These are phyloP conservation scores for Colletotrichum lupini DNA, from an alignment of 2,329 filamentous ascomycete species.

Conservation along the genomic window DNA sequence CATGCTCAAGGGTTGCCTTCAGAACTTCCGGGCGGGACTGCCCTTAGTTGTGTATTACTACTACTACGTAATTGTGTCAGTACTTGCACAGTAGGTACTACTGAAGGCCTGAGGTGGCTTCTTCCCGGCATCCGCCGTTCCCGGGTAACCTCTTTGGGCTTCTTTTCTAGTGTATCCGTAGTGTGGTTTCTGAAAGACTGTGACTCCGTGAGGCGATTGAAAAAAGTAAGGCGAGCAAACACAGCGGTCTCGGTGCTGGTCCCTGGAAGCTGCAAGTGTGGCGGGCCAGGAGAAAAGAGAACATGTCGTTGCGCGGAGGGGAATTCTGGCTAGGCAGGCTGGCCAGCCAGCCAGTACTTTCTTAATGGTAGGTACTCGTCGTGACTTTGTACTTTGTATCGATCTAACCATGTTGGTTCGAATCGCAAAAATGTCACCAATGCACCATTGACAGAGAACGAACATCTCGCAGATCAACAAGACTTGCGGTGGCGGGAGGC, in stretches of 20 bases:
- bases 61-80: too few species aligned
- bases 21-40: not conserved
- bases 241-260: not conserved
- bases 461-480: not conserved
- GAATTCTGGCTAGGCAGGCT: not conserved
- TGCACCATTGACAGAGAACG: not conserved
- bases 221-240: not conserved
- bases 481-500: not conserved
- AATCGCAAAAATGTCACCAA: too few species aligned
- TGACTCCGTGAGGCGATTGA: not conserved
- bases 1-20: constrained; percentile 20
- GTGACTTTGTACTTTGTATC: too few species aligned
- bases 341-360: not conserved
- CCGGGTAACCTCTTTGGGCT: not conserved
- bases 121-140: not conserved
- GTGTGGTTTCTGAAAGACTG: too few species aligned
- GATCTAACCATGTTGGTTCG: too few species aligned
- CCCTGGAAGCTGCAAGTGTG: not conserved
- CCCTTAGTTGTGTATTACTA: too few species aligned
- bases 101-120: not conserved
- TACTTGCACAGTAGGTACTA: not conserved
- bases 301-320: not conserved
- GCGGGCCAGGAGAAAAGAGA: not conserved
- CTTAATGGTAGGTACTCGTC: not conserved
- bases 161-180: not conserved